Base-by-base conservation (phyloP, 176 grass and related monocot genomes). In the Oryza meyeriana region DNA sequence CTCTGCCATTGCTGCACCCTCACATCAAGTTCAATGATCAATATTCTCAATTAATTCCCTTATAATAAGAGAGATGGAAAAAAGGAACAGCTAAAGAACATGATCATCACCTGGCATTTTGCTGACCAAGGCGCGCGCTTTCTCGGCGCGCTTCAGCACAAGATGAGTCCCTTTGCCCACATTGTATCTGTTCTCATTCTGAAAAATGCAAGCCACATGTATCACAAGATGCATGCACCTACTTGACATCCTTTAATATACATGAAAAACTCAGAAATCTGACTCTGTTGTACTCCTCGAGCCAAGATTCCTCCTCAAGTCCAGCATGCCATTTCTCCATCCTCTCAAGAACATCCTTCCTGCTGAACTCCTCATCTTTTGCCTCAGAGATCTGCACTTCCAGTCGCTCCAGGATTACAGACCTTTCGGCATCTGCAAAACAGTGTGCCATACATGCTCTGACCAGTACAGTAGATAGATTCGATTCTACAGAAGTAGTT, bases 271-370 rank as follows among this genome's bases (percentile, higher is more conserved):
- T 66, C 62, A 62, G 26, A 29, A n/a, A 10, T 11, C 52, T 33
- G 11, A 93, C 94, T 61, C 77, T 72, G 67, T 61, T 96, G 79
- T 96, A 96, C 76, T 97, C 94, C 32, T 97, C 91, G n/a, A 97
- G 91, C 94, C 94, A 97, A 6, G 83, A 81, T 69, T 97, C 94
- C 81, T 97, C 94, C 45, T 97, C 94, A 2, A 92, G 41, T 28
- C 86, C 91, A 0, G 83, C 86, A 24, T 82, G 86, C 90, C 88
- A 97, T 75, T 64, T 89, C 66, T 97, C 94, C 10, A 87, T 85
- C 74, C 84, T 89, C 71, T 97, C 94, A 2, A 97, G 83, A 22
- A 93, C 80, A 14, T 97, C 91, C 85, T 91, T 97, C 72, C 94
- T 84, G 87, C 85, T 93, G 75, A 93, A 91, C 61, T 89, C 91